Percentiles rank a stretch among this genome's conserved stretches.
Evolutionary conservation across 345 rosid genomes (phyloP).

Genomic region (Laguncularia racemosa): DNA sequence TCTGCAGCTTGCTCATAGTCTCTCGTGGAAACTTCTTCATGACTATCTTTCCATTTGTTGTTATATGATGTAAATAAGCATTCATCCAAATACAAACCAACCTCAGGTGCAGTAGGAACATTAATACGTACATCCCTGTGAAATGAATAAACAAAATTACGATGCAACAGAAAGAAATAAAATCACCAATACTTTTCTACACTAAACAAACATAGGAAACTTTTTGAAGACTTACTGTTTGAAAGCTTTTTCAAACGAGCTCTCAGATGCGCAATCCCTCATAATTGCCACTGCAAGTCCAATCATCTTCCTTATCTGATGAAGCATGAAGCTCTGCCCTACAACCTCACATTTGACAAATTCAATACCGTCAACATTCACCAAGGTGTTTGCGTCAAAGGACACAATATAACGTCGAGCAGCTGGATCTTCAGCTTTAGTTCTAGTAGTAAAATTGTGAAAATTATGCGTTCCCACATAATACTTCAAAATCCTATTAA

Average conservation of each 20-base stretch:
- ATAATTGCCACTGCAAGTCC: slow-evolving; percentile 85
- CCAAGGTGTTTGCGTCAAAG: slow-evolving; percentile 44
- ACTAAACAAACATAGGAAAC: neutral
- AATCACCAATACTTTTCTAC: neutral
- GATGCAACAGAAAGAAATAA: neutral
- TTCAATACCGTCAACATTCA: slow-evolving; percentile 64
- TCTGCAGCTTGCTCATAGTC: slow-evolving; percentile 62
- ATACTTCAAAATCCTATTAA: slow-evolving; percentile 59
- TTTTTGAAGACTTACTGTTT: slow-evolving; percentile 38
- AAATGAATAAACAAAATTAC: slow-evolving; percentile 1
- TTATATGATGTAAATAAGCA: slow-evolving; percentile 80
- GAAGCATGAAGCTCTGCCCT: slow-evolving; percentile 99
- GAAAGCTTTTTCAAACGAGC: slow-evolving; percentile 55
- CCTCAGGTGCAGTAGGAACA: slow-evolving; percentile 96
- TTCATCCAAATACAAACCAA: slow-evolving; percentile 91
- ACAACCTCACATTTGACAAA: slow-evolving; percentile 93
- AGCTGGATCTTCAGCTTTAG: slow-evolving; percentile 78
- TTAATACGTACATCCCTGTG: slow-evolving; percentile 58
- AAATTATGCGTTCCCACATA: slow-evolving; percentile 92
- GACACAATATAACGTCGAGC: slow-evolving; percentile 68
- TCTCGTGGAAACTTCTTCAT: slow-evolving; percentile 84
- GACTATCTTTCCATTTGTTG: slow-evolving; percentile 72
- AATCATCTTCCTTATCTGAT: slow-evolving; percentile 89
- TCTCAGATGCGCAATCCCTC: slow-evolving; percentile 77
- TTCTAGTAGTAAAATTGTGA: slow-evolving; percentile 91